A percentile compares a stretch with the other conserved stretches of the same genome.
Conservation (phyloP, 2,329 filamentous ascomycete species). For the Colletotrichum acutatum region DNA sequence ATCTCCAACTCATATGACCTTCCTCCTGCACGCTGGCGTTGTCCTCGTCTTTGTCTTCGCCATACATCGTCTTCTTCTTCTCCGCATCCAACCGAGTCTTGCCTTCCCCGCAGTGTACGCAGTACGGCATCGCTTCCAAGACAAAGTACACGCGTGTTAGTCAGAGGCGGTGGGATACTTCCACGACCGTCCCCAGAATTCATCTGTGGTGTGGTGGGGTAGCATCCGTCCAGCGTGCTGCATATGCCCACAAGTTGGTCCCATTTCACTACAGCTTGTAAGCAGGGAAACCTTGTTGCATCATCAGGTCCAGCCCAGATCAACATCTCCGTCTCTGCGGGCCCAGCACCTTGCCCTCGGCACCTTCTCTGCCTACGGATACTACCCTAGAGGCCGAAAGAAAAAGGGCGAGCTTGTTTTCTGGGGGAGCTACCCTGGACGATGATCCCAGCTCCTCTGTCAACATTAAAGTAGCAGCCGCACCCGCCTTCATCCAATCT, state of each 20-base stretch:
- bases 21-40: neutral
- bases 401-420: neutral
- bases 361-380: neutral
- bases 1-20: slow-evolving; percentile 15
- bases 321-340: slow-evolving; percentile 3
- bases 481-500: slow-evolving; percentile 2
- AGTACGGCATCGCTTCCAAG: neutral
- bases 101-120: neutral
- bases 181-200: neutral
- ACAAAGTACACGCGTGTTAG: neutral
- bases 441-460: slow-evolving; percentile 12
- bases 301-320: slow-evolving; percentile 24
- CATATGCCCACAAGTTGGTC: slow-evolving; percentile 18
- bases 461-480: slow-evolving; percentile 22
- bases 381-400: neutral
- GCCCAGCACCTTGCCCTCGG: slow-evolving; percentile 7
- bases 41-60: neutral
- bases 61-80: neutral
- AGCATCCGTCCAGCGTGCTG: slow-evolving; percentile 17
- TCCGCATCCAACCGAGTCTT: neutral
- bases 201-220: slow-evolving; percentile 13
- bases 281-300: slow-evolving; percentile 31
- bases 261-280: neutral
- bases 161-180: slow-evolving; percentile 7
- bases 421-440: slow-evolving; percentile 6